These are phyloP conservation scores for Moesziomyces globuligerus DNA, from an alignment of 1,284 basidiomycete genomes.

Conservation along the genomic window DNA sequence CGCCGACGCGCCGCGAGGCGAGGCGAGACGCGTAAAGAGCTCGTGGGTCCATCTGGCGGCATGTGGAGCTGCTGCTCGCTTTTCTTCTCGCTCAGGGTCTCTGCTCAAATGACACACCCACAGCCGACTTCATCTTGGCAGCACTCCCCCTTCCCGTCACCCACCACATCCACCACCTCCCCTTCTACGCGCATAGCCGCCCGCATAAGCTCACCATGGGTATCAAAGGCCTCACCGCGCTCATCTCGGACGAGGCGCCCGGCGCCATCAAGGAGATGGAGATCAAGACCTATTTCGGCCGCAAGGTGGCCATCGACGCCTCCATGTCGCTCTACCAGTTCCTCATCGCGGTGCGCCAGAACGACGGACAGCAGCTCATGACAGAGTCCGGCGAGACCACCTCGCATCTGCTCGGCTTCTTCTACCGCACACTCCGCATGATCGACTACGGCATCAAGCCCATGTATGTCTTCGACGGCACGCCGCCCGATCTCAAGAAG, in stretches of 20 bases:
- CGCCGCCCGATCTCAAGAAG: conserved; percentile 95
- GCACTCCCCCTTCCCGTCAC: background rate
- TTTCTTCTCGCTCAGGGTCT: no score
- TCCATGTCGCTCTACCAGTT: conserved; percentile 76
- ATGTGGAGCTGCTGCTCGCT: no score
- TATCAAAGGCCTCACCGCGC: conserved; percentile 79
- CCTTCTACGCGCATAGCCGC: background rate
- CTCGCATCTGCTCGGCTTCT: conserved; percentile 97
- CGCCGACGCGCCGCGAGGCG: no score
- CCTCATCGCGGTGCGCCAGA: conserved; percentile 94
- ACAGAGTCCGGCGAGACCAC: conserved; percentile 92
- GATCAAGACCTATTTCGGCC: conserved; percentile 84
- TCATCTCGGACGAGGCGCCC: conserved; percentile 87
- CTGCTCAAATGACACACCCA: no score
- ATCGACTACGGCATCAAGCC: conserved; percentile 99
- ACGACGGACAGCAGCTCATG: conserved; percentile 94
- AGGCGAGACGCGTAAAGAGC: no score
- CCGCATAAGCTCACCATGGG: conserved; percentile 18
- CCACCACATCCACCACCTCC: background rate
- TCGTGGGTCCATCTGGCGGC: no score
- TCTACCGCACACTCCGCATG: conserved; percentile 85
- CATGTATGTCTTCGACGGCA: conserved; percentile 97
- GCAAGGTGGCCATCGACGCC: conserved; percentile 98
- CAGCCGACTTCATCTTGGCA: background rate
- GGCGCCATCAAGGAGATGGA: conserved; percentile 87